A percentile compares a stretch with the other conserved stretches of the same genome.
phyloP scores from a whole-genome alignment of 1,284 basidiomycete species.

The Malassezia yamatoensis region DNA sequence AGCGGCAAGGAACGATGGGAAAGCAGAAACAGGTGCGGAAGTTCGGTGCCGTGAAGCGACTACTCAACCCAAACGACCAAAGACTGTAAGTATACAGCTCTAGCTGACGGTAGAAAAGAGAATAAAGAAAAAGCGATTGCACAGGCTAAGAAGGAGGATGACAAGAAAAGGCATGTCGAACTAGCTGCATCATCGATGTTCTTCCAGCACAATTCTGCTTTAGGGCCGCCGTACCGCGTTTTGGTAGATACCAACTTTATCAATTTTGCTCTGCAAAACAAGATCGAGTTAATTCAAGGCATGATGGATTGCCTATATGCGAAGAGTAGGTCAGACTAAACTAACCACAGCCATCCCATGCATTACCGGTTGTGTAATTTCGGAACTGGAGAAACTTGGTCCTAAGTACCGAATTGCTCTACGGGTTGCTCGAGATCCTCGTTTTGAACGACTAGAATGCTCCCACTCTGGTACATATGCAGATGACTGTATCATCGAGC shows the following conservation, averaged over 20 bases:
- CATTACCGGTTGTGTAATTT: conserved; percentile 95
- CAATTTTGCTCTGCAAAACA: conserved; percentile 96
- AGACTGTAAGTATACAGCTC: conserved; percentile 60
- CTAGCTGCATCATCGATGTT: conserved; percentile 69
- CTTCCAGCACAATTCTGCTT: conserved; percentile 86
- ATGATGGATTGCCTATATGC: conserved; percentile 99
- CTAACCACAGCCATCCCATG: conserved; percentile 73
- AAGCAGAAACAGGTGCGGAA: conserved; percentile 89
- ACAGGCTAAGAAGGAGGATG: conserved; percentile 26
- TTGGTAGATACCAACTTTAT: conserved; percentile 99
- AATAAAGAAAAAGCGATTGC: conserved; percentile 51
- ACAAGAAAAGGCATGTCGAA: conserved; percentile 28
- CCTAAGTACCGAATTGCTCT: conserved; percentile 90
- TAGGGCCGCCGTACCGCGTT: conserved; percentile 92
- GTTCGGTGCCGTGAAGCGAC: conserved; percentile 85
- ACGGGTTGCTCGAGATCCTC: conserved; percentile 88
- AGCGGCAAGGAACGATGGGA: conserved; percentile 51
- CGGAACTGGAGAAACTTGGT: conserved; percentile 92
- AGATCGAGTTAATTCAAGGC: conserved; percentile 84
- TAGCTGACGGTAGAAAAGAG: conserved; percentile 48
- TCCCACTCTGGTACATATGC: conserved; percentile 92
- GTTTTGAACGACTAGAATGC: conserved; percentile 86
- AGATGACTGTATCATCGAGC: conserved; percentile 93
- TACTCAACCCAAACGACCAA: conserved; percentile 88
- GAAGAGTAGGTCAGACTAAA: conserved; percentile 63